Base-by-base conservation (phyloP, 352 stramenopile genomes). In the Pythium volutum region DNA sequence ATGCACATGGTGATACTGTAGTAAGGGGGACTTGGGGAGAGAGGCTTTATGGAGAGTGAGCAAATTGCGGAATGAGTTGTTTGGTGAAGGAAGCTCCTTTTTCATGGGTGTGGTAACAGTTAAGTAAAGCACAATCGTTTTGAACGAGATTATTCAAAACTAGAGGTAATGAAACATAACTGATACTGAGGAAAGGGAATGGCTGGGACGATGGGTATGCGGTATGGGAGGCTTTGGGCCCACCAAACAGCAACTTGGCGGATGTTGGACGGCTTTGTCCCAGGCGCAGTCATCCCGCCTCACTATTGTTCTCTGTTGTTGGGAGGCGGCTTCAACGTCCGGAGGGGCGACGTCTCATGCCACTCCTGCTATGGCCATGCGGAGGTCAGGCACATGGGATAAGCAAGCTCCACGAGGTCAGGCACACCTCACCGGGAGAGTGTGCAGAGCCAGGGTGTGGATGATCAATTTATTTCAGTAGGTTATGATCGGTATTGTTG, bases 311-410 rank as follows among this genome's bases (percentile, higher is more conserved):
- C 36, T 89, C 79, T 29, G 87, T 79, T 34, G 87, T 78, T 43
- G 91, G 81, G 76, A 70, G n/a, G 92, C 84, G 71, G 79, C 4
- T 75, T 67, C 16, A 88, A 53, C 0, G 68, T 61, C 0, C 67
- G 76, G 54, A 88, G 36, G 36, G 36, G 18, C 8, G 36, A 88
- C 2, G 59, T 74, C 41, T 34, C n/a, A n/a, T n/a, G n/a, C n/a
- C 29, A 10, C 0, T 34, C 29, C 29, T 10, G 10, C 29, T 10
- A 72, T 73, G 26, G 12, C 77, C 42, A 49, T 29, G 12, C 49
- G 49, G 10, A 45, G 23, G 11, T 34, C 49, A 22, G 39, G 49
- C n/a, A 55, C 39, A 12, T 55, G 7, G 3, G 39, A 25, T n/a
- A 55, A 23, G 8, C 31, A 55, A 23, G 8, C 29, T 55, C 42